Evolutionary conservation across 768 basidiomycete genomes (phyloP), one percentile per base, ranked within the genome.

Genomic region (Lactarius akahatsu): DNA sequence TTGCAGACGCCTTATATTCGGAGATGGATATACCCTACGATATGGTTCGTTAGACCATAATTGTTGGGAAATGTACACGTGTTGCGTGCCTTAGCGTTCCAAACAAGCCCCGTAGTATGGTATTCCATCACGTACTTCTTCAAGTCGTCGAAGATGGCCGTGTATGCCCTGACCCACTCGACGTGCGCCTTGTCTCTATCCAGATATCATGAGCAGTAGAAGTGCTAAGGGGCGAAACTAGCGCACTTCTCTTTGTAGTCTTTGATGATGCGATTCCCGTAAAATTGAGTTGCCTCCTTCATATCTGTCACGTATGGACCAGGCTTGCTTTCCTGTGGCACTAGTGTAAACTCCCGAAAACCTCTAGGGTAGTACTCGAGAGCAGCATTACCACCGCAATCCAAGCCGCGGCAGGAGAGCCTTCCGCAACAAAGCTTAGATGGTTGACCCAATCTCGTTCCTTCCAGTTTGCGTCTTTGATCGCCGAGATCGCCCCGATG

Each of bases 231-330:
- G 28, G 3, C n/a, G 26, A 54, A 54, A 43, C 15, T 69, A 3
- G 74, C 90, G 64, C 66, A 94, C 96, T 92, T 93, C 8, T 93
- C 92, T 76, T 94, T 98, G 82, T 84, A 93, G 69, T 96, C 93
- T 76, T 94, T 93, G 77, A 94, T 88, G 56, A 98, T 84, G 65
- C 88, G 86, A 77, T 97, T 93, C 1, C 88, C 88, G 75, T 94
- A 98, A 78, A 93, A 99, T 73, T 86, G 82, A 13, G 89, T 85
- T 4, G 91, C 85, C 30, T 98, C 94, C 77, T 91, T 96, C 76
- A 90, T 84, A 58, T 95, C 92, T 20, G 77, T 80, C n/a, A 98
- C 80, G 69, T 83, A 89, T 30, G 90, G 85, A 5, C 83, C 92
- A 1, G 96, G 96, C 74, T 91, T 93, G 8, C 86, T 83, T 79